Evolutionary conservation across 257 asterid species (phyloP).

Genomic region (Gentiana straminea): DNA sequence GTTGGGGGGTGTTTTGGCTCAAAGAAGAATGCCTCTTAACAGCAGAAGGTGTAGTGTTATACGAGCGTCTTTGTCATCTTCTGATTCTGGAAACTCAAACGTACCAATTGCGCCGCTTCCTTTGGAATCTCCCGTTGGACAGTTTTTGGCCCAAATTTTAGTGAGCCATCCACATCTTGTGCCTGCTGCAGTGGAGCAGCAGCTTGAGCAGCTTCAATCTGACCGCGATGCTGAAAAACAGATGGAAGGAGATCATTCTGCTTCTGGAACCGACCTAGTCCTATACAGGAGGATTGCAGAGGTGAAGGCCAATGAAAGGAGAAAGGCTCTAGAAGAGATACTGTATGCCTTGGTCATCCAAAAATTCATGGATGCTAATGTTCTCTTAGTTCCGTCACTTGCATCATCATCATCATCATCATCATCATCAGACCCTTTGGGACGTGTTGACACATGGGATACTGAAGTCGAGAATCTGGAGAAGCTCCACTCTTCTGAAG

Average conservation of each 20-base stretch:
- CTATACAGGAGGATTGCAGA: conserved; percentile 94
- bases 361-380: conserved; percentile 80
- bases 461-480: conserved; percentile 44
- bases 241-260: conserved; percentile 51
- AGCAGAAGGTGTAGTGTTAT: conserved; percentile 25
- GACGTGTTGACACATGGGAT: conserved; percentile 49
- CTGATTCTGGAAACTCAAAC: conserved; percentile 48
- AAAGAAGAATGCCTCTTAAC: conserved; percentile 21
- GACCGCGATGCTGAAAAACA: conserved; percentile 64
- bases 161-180: conserved; percentile 84
- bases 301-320: conserved; percentile 86
- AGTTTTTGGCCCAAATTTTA: conserved; percentile 66
- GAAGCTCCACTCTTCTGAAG: conserved; percentile 78
- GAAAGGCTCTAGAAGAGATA: conserved; percentile 78
- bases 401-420: conserved; percentile 37
- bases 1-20: conserved; percentile 33
- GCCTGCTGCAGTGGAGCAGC: conserved; percentile 97
- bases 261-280: conserved; percentile 74
- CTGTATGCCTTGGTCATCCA: conserved; percentile 79
- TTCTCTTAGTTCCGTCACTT: conserved; percentile 52
- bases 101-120: conserved; percentile 85
- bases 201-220: conserved; percentile 81
- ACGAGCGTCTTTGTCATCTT: conserved; percentile 45
- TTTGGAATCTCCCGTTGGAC: conserved; percentile 89
- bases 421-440: conserved; percentile 39